phyloP scores from a whole-genome alignment of 1,284 basidiomycete genomes.

The Ganoderma multipileum region DNA sequence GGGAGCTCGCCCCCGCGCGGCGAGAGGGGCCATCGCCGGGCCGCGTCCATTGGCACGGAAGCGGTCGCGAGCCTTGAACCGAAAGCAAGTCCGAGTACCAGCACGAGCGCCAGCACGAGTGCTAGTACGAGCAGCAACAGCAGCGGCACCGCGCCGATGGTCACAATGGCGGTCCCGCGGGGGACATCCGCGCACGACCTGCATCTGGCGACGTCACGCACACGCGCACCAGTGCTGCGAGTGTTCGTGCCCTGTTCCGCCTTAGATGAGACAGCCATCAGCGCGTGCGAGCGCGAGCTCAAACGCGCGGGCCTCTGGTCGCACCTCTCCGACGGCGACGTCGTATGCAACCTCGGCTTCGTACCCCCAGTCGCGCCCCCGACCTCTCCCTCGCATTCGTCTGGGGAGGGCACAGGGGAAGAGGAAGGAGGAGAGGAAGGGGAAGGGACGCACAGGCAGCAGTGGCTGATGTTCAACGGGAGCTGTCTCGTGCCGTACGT shows the following conservation, averaged over 20 bases:
- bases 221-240: conserved; percentile 74
- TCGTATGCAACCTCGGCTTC: conserved; percentile 81
- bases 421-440: conserved; percentile 14
- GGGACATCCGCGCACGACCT: conserved; percentile 66
- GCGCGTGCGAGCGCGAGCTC: conserved; percentile 70
- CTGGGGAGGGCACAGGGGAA: conserved; percentile 23
- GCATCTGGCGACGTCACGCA: conserved; percentile 60
- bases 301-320: conserved; percentile 68
- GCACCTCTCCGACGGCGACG: conserved; percentile 73
- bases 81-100: not conserved
- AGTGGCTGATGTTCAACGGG: conserved; percentile 78
- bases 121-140: conserved; percentile 9
- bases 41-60: conserved; percentile 22
- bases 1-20: conserved; percentile 21
- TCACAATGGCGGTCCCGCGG: conserved; percentile 26
- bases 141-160: conserved; percentile 18
- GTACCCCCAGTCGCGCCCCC: conserved; percentile 47
- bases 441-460: conserved; percentile 30
- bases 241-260: conserved; percentile 74
- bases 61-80: not conserved
- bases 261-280: conserved; percentile 56
- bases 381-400: conserved; percentile 18
- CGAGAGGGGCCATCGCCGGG: conserved; percentile 41
- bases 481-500: conserved; percentile 60
- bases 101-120: not conserved